These are phyloP conservation scores for Xylaria digitata DNA, from an alignment of 2,329 filamentous ascomycete genomes.

Conservation along the genomic window DNA sequence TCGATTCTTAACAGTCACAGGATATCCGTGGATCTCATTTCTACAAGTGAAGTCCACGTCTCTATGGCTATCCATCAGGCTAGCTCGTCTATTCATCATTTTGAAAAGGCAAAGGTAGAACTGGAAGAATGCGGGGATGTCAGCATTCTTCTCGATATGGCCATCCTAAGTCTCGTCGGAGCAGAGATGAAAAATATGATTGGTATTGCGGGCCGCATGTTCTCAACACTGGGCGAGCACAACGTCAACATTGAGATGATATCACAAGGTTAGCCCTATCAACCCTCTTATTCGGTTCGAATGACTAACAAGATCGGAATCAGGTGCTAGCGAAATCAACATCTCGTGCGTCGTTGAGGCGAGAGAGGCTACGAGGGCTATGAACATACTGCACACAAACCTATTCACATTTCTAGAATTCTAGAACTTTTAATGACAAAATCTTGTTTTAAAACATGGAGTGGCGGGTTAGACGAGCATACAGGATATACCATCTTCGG, in stretches of 20 bases:
- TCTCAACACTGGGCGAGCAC: constrained; percentile 91
- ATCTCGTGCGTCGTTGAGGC: constrained; percentile 98
- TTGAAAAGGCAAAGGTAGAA: constrained; percentile 76
- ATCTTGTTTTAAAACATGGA: not conserved
- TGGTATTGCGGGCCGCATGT: constrained; percentile 93
- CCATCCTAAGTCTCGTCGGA: constrained; percentile 93
- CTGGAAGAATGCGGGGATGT: constrained; percentile 87
- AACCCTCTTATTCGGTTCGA: not conserved
- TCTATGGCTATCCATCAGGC: constrained; percentile 95
- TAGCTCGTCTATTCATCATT: constrained; percentile 69
- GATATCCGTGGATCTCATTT: constrained; percentile 95
- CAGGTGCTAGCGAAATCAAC: constrained; percentile 97
- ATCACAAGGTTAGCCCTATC: constrained; percentile 79
- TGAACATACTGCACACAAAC: constrained; percentile 96
- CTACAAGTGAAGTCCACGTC: constrained; percentile 95
- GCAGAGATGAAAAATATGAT: constrained; percentile 98
- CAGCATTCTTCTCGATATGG: constrained; percentile 90
- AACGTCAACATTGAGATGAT: constrained; percentile 99
- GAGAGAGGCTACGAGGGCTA: constrained; percentile 87
- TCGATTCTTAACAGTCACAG: constrained; percentile 86
- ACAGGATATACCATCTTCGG: not conserved
- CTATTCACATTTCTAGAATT: constrained; percentile 95
- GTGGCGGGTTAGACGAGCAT: constrained; percentile 1
- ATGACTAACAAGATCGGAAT: constrained; percentile 15
- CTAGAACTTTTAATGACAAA: constrained; percentile 68